Percentiles rank a stretch among this genome's conserved stretches.
Conservation (phyloP, 2,329 filamentous ascomycete species). For the Alternaria longipes region DNA sequence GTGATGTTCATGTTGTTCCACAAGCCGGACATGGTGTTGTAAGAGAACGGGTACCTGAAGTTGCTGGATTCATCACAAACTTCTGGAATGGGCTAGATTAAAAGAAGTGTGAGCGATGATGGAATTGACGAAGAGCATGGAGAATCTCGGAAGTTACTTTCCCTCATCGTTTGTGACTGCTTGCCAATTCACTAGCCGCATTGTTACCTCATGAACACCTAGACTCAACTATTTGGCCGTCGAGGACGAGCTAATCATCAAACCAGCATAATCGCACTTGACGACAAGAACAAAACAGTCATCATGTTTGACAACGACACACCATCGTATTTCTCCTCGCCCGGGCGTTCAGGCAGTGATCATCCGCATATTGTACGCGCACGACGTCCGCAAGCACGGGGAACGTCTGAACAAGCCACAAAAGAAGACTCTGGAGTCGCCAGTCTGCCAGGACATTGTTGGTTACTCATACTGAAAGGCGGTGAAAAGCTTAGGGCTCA, state of each 20-base stretch:
- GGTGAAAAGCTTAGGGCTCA: not conserved
- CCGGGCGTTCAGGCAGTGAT: not conserved
- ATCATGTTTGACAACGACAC: not conserved
- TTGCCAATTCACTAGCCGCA: not conserved
- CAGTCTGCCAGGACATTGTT: not conserved
- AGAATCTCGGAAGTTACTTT: not conserved
- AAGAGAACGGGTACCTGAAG: conserved; percentile 49
- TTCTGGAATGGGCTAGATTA: conserved; percentile 37
- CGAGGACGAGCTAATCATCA: not conserved
- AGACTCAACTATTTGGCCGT: not conserved
- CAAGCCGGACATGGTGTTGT: conserved; percentile 55
- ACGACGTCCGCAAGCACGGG: not conserved
- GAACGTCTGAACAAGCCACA: not conserved
- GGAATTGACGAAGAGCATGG: not conserved
- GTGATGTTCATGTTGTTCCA: conserved; percentile 50
- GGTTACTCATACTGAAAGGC: not conserved
- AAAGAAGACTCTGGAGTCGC: too few relatives aligned
- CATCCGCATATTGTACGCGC: too few relatives aligned
- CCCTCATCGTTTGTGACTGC: not conserved
- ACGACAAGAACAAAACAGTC: not conserved
- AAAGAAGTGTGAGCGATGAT: not conserved
- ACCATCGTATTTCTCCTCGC: not conserved
- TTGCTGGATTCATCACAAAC: conserved; percentile 43
- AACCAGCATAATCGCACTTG: not conserved
- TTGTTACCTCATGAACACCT: not conserved